These are phyloP conservation scores for Fragaria vesca DNA, from an alignment of 306 rosid species.

Conservation along the genomic window DNA sequence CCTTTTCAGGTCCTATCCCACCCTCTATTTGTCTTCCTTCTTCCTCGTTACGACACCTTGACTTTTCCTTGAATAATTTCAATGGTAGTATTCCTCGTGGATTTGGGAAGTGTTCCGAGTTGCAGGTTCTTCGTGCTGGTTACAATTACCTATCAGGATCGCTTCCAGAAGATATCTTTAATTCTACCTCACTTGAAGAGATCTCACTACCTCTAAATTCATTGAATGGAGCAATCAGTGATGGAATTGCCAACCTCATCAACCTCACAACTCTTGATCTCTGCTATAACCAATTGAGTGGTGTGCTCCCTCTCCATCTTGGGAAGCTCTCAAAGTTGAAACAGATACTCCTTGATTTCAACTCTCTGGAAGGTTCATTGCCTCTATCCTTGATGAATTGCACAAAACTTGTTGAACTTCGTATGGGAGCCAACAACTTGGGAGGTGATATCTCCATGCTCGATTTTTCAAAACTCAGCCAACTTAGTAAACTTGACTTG, in stretches of 20 bases:
- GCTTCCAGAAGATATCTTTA: not conserved
- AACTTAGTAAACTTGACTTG: not conserved
- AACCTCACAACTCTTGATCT: not conserved
- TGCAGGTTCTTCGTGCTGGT: slow-evolving; percentile 9
- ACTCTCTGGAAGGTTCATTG: not conserved
- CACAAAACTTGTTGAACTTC: not conserved
- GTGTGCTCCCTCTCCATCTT: not conserved
- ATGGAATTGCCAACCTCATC: not conserved
- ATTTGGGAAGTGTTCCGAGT: not conserved
- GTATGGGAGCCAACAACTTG: not conserved
- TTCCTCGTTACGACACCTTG: not conserved
- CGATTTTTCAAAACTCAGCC: not conserved
- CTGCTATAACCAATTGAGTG: not conserved
- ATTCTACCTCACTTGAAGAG: not conserved
- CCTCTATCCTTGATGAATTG: not conserved
- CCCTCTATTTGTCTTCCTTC: slow-evolving; percentile 1
- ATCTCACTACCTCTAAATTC: not conserved
- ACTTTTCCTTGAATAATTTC: not conserved
- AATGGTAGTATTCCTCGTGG: not conserved
- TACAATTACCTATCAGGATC: slow-evolving; percentile 1
- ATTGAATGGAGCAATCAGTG: not conserved
- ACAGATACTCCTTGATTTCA: not conserved
- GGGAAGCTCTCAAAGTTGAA: slow-evolving; percentile 13
- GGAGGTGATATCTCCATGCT: not conserved
- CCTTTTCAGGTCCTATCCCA: not conserved